Base-by-base conservation (phyloP, 164 flowering plant genomes). In the Cinnamomum chago region DNA sequence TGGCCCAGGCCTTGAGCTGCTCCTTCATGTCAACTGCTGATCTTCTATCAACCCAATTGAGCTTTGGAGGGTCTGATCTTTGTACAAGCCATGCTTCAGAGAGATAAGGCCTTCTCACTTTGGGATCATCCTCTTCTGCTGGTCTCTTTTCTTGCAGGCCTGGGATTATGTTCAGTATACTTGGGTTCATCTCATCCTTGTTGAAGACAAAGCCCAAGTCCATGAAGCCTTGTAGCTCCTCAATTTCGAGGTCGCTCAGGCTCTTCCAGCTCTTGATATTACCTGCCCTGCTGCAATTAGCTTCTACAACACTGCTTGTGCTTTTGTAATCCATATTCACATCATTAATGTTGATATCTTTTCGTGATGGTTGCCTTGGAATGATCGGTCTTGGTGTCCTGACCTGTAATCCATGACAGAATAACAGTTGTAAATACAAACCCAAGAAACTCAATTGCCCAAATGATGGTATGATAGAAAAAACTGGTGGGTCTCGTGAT, bases 1-100 rank as follows among this genome's bases (percentile, higher is more conserved):
- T 84, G 2, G 98, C 98, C 98, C 98, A 93, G 62, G 80, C 88
- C 85, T 83, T 93, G 80, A 93, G 82, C 60, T 90, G 92, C 70
- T 82, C 85, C 74, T 93, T 93, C 88, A 89, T 84, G 72, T 89
- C 91, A 35, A 82, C 84, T 47, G 76, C 77, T 33, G 90, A 83
- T 58, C 71, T 81, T 7, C 62, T 77, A 18, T 78, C 76, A 55
- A 27, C 82, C 86, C 85, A 82, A 24, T 76, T 78, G 4, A 89
- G 89, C 24, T 81, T 70, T 20, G 79, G 76, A 60, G 88, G 86
- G 0, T 72, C 70, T 71, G 80, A 77, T 76, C 83, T 81, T 33
- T 78, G 84, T 9, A 28, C 73, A 35, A 75, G 33, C 94, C 92
- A 89, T 73, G 90, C 85, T 76, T 88, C 90, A 14, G 97, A 86